Percentiles rank a stretch among this genome's conserved stretches.
These are phyloP conservation scores for Phytophthora citricola DNA, from an alignment of 352 stramenopile genomes.

Conservation along the genomic window DNA sequence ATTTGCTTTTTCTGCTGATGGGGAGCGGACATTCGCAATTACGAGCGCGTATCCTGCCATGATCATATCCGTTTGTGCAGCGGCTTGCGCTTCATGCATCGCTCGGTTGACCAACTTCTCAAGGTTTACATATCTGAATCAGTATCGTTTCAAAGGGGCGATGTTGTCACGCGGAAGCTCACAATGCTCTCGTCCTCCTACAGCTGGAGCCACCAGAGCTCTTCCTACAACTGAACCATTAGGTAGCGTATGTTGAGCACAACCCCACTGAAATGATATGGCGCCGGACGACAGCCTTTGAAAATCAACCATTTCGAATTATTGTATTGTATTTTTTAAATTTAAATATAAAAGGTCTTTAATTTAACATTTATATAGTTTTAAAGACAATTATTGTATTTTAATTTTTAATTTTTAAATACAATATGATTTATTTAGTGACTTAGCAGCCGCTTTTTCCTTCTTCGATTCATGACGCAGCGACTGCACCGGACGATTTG, in stretches of 20 bases:
- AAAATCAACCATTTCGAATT: no score
- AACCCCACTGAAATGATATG: conserved; percentile 17
- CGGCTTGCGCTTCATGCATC: background rate
- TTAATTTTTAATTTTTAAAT: no score
- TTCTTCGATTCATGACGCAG: no score
- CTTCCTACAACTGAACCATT: background rate
- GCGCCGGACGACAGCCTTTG: no score
- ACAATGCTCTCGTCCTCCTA: conserved; percentile 5
- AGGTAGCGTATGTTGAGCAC: background rate
- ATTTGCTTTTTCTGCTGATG: conserved; percentile 26
- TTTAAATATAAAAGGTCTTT: no score
- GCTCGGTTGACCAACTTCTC: background rate
- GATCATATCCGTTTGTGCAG: background rate
- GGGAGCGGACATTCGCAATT: background rate
- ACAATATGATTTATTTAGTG: no score
- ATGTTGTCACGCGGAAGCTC: conserved; percentile 9
- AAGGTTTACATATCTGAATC: background rate
- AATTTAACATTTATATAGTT: no score
- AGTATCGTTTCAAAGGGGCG: conserved; percentile 3
- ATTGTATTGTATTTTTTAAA: no score
- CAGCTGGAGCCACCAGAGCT: background rate
- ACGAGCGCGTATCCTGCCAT: background rate
- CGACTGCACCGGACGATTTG: no score
- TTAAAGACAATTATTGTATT: no score
- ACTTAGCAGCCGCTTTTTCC: no score